phyloP scores from a whole-genome alignment of 202 grass and related monocot genomes.

The Musa balbisiana region DNA sequence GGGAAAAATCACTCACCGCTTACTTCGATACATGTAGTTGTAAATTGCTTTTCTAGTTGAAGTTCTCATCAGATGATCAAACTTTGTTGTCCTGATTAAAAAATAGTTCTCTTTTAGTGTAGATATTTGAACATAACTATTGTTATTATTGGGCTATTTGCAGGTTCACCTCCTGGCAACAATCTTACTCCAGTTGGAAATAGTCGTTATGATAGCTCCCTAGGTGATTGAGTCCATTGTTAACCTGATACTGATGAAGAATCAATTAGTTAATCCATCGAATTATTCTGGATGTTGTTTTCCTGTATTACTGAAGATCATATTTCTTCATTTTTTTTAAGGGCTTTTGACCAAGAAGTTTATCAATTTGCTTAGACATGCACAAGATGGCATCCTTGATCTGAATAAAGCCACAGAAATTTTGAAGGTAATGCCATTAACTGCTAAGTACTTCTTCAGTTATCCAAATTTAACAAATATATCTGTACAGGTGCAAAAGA shows the following conservation, averaged over 20 bases:
- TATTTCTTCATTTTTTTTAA: slow-evolving; percentile 24
- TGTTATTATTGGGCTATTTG: background rate
- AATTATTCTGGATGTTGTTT: slow-evolving; percentile 13
- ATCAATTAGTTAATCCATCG: background rate
- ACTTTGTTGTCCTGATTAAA: background rate
- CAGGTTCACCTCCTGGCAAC: slow-evolving; percentile 38
- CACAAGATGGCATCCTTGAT: slow-evolving; percentile 70
- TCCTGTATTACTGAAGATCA: slow-evolving; percentile 12
- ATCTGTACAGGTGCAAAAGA: slow-evolving; percentile 64
- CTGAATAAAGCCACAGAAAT: slow-evolving; percentile 75
- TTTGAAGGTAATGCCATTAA: slow-evolving; percentile 41
- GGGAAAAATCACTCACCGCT: background rate
- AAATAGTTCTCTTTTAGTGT: slow-evolving; percentile 23
- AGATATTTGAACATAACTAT: background rate
- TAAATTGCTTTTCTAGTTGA: too few species aligned
- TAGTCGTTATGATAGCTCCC: slow-evolving; percentile 72
- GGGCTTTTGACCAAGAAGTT: slow-evolving; percentile 77
- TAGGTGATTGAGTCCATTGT: slow-evolving; percentile 39
- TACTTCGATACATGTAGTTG: background rate
- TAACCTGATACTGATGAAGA: background rate
- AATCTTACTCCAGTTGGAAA: slow-evolving; percentile 45
- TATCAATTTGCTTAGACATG: slow-evolving; percentile 66
- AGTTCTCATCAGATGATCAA: background rate
- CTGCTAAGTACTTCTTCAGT: background rate
- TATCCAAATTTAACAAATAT: background rate